Evolutionary conservation across 192 early-diverging fungal species (phyloP), one percentile per base, ranked within the genome.

Genomic region (Umbelopsis vinacea): DNA sequence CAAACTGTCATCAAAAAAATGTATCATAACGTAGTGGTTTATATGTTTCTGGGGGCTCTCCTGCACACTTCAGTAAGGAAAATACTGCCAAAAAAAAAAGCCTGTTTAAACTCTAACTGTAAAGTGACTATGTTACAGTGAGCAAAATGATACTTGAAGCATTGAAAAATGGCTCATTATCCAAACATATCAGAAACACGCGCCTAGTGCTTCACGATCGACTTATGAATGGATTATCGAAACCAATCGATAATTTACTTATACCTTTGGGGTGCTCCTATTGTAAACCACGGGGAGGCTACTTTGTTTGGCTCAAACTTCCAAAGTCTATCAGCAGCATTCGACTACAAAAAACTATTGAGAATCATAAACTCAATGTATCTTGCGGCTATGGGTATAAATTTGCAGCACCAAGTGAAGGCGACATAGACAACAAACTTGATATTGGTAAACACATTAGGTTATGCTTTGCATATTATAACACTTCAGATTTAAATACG

Each of bases 241-340:
- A 43, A 21, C 45, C 74, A 12, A 72, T 76, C 29, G 53, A 73
- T 45, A 22, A 46, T 2, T 11, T 57, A n/a, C 24, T 79, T 17
- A 33, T 75, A 4, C 74, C 78, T 1, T 37, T 79, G 17, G 78
- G 78, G 3, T 79, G 78, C 46, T 35, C 7, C 1, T 43, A 35
- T 48, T 29, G 37, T 33, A 43, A 52, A 29, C 78, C 78, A 14
- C 37, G 45, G 5, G 78, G 78, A 3, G 78, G 78, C 4, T 79
- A 79, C 47, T 79, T 79, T 76, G 52, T 79, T 33, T 79, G 78
- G 78, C 23, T 79, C 14, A 43, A 66, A 29, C 9, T 79, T 22
- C 78, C 78, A 19, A 29, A 37, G 12, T 29, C 57, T 6, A 63
- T 37, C 57, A 63, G 11, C 26, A 63, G 57, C 33, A 17, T 11